These are phyloP conservation scores for Cucurbita moschata DNA, from an alignment of 306 rosid species.

Conservation along the genomic window DNA sequence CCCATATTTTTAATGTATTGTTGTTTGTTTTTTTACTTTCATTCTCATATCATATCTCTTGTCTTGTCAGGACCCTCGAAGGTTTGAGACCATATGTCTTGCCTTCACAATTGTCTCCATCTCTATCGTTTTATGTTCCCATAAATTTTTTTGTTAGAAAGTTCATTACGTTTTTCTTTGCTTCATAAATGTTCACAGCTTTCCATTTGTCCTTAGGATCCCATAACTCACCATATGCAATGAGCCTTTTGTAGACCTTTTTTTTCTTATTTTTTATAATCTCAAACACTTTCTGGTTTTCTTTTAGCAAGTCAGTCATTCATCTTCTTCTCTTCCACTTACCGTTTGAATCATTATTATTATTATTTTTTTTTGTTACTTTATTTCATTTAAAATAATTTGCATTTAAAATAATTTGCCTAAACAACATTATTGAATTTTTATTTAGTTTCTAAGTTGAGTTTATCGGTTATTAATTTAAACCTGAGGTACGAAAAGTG, in stretches of 20 bases:
- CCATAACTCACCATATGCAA: background rate
- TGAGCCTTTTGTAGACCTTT: background rate
- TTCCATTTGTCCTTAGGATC: background rate
- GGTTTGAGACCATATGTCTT: conserved; percentile 3
- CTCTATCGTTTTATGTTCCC: background rate
- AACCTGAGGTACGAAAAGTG: too few species aligned
- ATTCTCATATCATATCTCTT: background rate
- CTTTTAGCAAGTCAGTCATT: too few species aligned
- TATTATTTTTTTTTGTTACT: too few species aligned
- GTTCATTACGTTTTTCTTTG: background rate
- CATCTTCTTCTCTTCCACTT: too few species aligned
- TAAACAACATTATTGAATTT: too few species aligned
- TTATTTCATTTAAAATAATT: too few species aligned
- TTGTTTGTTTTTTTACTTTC: conserved; percentile 2
- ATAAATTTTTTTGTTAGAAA: background rate
- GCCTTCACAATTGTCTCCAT: background rate
- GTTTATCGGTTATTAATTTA: too few species aligned
- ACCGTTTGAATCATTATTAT: too few species aligned
- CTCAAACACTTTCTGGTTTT: too few species aligned
- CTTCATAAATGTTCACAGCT: background rate
- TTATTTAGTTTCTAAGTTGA: too few species aligned
- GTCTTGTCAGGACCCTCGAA: background rate
- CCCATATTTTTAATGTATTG: conserved; percentile 1
- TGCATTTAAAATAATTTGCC: too few species aligned
- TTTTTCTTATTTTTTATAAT: too few species aligned